Base-by-base conservation (phyloP, 768 basidiomycete genomes). In the Termitomyces heimii region DNA sequence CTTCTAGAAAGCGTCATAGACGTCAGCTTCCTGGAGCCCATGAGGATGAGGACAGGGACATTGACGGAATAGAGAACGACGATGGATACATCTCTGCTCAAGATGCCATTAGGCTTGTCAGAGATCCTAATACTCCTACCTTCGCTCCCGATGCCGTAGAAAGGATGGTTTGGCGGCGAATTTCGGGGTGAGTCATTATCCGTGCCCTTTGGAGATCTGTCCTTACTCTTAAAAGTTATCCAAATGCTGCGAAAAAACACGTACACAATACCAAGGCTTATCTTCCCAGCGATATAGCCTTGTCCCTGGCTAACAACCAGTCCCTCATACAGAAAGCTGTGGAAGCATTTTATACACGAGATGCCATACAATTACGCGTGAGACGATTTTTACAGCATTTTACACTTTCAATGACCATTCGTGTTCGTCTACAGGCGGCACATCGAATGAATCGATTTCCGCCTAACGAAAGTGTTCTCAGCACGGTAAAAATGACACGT, bases 261-360 rank as follows among this genome's bases (percentile, higher is more conserved):
- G 73, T 87, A 9, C 97, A 99, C 67, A 70, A 70, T 10, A 84
- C 94, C 0, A 86, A 87, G 59, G 90, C 83, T 1, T 90, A 89
- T 64, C 69, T 99, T 8, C 94, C 97, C 5, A 60, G 75, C 16
- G 89, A 93, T 53, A 82, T 98, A 53, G 90, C 88, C 4, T 84
- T 80, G 65, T 86, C 89, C 0, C 75, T 99, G 31, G 67, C 75
- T 7, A 70, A 75, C 10, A 75, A 84, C 59, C 88, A 87, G 0
- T 71, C 78, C 2, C 79, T 99, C 14, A 77, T 95, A 16, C 94
- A 98, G 64, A 88, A 86, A 65, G 90, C 95, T 0, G 81, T 90
- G 3, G 94, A 95, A 70, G 82, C 89, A 4, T 99, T 99, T 70
- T 99, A 99, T 70, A 97, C 94, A 4, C 82, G 97, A 53, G 97